phyloP scores from a whole-genome alignment of 192 early-diverging fungal species.

The Rhizophagus clarus region DNA sequence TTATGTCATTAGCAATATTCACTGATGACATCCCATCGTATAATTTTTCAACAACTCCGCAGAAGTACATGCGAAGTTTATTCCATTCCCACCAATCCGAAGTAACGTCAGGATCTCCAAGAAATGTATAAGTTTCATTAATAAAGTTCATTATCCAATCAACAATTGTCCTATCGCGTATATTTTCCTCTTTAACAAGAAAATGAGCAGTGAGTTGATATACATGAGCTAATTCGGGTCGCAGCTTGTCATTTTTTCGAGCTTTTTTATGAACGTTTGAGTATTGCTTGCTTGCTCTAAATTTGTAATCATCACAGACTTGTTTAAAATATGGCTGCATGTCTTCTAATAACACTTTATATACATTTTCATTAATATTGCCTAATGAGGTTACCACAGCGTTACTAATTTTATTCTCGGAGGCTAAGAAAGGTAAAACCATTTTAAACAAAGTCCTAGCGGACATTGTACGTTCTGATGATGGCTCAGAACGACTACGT shows the following conservation, averaged over 20 bases:
- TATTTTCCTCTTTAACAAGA: conserved; percentile 55
- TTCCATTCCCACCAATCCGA: conserved; percentile 91
- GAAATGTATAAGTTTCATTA: conserved; percentile 74
- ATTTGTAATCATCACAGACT: conserved; percentile 66
- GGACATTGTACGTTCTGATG: conserved; percentile 51
- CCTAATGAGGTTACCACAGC: conserved; percentile 67
- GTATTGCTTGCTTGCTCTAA: conserved; percentile 49
- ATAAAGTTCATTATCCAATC: conserved; percentile 72
- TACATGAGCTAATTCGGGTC: conserved; percentile 73
- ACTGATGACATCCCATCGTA: conserved; percentile 69
- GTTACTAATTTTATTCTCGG: conserved; percentile 71
- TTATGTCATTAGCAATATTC: conserved; percentile 46
- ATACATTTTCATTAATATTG: conserved; percentile 63
- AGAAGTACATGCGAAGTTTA: conserved; percentile 85
- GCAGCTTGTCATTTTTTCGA: conserved; percentile 68
- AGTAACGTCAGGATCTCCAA: conserved; percentile 75
- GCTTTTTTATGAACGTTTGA: conserved; percentile 57
- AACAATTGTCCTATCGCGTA: conserved; percentile 64
- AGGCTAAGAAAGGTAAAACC: conserved; percentile 64
- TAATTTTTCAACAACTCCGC: conserved; percentile 83
- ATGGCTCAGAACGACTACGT: conserved; percentile 39
- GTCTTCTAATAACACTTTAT: conserved; percentile 69
- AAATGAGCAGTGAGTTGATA: conserved; percentile 69
- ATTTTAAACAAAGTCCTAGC: conserved; percentile 66
- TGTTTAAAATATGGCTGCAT: conserved; percentile 59